Conservation (phyloP, 768 basidiomycete species). For the Atractiella rhizophila region DNA sequence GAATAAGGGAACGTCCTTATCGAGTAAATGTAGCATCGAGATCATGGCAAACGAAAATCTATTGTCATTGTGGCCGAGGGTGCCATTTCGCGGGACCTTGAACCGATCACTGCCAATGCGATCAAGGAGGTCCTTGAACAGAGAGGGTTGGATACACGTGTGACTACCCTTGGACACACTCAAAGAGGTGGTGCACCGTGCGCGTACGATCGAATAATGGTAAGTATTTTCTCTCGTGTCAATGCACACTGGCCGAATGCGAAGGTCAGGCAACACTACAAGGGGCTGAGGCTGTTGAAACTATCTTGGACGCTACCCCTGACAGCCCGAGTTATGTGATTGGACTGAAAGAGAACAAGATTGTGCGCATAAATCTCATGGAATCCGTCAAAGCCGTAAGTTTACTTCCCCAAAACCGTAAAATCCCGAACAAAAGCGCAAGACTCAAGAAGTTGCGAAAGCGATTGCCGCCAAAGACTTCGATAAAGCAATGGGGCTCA, state of each 20-base stretch:
- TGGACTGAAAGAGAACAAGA: constrained; percentile 82
- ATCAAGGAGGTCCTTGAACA: constrained; percentile 74
- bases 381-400: constrained; percentile 71
- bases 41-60: constrained; percentile 81
- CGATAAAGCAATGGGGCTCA: constrained; percentile 53
- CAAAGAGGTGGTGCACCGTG: constrained; percentile 87
- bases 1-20: no score
- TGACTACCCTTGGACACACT: constrained; percentile 88
- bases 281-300: constrained; percentile 75
- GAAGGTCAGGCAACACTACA: constrained; percentile 62
- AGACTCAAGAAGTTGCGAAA: constrained; percentile 65
- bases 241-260: constrained; percentile 3
- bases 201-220: constrained; percentile 75
- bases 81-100: constrained; percentile 58
- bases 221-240: constrained; percentile 22
- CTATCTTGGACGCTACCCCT: constrained; percentile 58
- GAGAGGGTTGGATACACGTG: constrained; percentile 76
- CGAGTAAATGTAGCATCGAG: constrained; percentile 40
- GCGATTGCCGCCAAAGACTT: constrained; percentile 69
- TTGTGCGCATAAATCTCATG: constrained; percentile 67
- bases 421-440: no score
- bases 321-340: constrained; percentile 94
- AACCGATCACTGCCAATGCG: constrained; percentile 75
- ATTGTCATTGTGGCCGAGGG: constrained; percentile 97
- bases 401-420: neutral